Base-by-base conservation (phyloP, 768 basidiomycete genomes). In the Boletus barrowsii region DNA sequence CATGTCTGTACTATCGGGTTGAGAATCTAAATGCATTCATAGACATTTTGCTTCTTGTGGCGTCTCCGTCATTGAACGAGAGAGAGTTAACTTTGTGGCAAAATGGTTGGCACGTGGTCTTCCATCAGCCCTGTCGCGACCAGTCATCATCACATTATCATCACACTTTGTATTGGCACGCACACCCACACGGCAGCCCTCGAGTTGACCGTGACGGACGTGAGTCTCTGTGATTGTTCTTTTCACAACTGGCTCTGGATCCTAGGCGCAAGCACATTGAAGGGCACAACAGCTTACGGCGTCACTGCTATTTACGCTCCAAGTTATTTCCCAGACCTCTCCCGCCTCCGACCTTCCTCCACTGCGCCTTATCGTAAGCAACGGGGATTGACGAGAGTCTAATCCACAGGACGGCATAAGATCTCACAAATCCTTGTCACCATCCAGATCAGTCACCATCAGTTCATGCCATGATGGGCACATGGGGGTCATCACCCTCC, bases 1-100 rank as follows among this genome's bases (percentile, higher is more conserved):
- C 54, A 57, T 51, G 37, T 57, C 10, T 68, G 68, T 68, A 68
- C 68, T 54, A 40, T 59, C 57, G 49, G 57, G 52, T 49, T 20
- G 47, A 15, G 20, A 63, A 63, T 41, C 45, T 46, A 51, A 61
- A 55, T 55, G 49, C 54, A 60, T 43, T 42, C 47, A 56, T 64
- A 64, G 64, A 66, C 53, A 20, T 18, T 33, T 46, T 24, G 18
- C n/a, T 39, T 48, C 30, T 47, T 29, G 59, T 51, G 60, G 55
- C 48, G 59, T 41, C 20, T 26, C 29, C 10, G 20, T 10, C 49
- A 15, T 36, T 5, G 33, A 39, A 5, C 22, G 10, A 26, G 41
- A 64, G 59, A 26, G 41, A 64, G 59, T 47, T 54, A 52, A 54
- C 46, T 39, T 56, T 64, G 46, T 24, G 14, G 20, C 30, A 15